Conservation (phyloP, 495 filamentous ascomycete species). For the Tuber melanosporum region DNA sequence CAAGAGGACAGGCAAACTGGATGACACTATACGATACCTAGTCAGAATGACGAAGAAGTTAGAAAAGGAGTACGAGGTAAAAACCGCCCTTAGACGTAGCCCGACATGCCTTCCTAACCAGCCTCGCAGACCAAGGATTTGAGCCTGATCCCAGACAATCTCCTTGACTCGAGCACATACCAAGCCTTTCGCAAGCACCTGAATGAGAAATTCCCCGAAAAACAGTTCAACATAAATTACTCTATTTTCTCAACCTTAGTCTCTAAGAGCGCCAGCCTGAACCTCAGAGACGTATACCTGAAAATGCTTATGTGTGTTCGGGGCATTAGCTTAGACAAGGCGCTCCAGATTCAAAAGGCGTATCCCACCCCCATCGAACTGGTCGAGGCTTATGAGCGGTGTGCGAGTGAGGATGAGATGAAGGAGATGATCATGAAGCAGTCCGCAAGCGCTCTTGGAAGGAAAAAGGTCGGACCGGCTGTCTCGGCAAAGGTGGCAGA, state of each 20-base stretch:
- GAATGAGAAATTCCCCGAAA: constrained; percentile 45
- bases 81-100: constrained; percentile 38
- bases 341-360: constrained; percentile 66
- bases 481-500: constrained; percentile 67
- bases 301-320: constrained; percentile 85
- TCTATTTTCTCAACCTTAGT: constrained; percentile 62
- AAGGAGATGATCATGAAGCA: constrained; percentile 50
- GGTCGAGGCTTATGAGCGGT: constrained; percentile 58
- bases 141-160: constrained; percentile 58
- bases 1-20: constrained; percentile 67
- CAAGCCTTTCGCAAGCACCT: constrained; percentile 59
- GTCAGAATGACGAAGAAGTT: constrained; percentile 67
- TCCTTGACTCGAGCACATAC: constrained; percentile 64
- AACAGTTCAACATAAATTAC: constrained; percentile 62
- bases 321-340: constrained; percentile 74
- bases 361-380: constrained; percentile 70
- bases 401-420: constrained; percentile 46
- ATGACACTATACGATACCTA: constrained; percentile 75
- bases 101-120: constrained; percentile 8
- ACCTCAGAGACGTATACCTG: constrained; percentile 66
- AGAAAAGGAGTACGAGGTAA: constrained; percentile 57
- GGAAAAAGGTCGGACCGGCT: constrained; percentile 59
- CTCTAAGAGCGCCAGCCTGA: constrained; percentile 67
- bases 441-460: constrained; percentile 53
- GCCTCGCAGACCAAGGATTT: constrained; percentile 40